Evolutionary conservation across 208 protist genomes (phyloP).

Genomic region (Phytomonas sp.): DNA sequence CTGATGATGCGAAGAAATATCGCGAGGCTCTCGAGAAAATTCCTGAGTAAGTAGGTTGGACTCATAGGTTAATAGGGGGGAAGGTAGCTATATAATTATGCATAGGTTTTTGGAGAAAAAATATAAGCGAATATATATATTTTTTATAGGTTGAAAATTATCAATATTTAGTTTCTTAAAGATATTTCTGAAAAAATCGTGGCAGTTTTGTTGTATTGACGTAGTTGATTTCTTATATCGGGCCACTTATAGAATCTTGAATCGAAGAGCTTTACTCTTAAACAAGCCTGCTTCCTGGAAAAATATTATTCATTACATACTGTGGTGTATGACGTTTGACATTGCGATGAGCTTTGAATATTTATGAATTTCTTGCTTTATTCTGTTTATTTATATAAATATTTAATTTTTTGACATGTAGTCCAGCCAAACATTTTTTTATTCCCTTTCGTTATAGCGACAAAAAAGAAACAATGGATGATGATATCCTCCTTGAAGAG

Average conservation of each 20-base stretch:
- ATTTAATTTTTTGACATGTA: conserved; percentile 1
- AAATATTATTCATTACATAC: background rate
- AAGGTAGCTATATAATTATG: background rate
- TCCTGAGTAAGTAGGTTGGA: conserved; percentile 9
- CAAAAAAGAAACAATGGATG: conserved; percentile 19
- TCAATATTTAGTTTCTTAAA: background rate
- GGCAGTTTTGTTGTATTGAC: background rate
- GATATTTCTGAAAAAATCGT: background rate
- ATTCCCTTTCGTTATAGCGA: background rate
- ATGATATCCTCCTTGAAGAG: conserved; percentile 73
- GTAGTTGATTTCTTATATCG: conserved; percentile 7
- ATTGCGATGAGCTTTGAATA: background rate
- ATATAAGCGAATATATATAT: conserved; percentile 2
- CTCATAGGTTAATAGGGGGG: background rate
- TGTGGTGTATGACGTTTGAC: background rate
- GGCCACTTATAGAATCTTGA: background rate
- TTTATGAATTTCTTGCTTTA: conserved; percentile 4
- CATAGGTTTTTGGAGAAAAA: background rate
- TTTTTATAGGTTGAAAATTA: background rate
- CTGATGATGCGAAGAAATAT: conserved; percentile 55
- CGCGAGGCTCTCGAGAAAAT: conserved; percentile 50
- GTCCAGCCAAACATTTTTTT: background rate
- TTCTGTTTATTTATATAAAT: background rate
- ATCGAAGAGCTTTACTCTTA: background rate
- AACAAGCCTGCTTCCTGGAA: background rate